phyloP scores from a whole-genome alignment of 179 eudicot species.

The Spinacia oleracea region DNA sequence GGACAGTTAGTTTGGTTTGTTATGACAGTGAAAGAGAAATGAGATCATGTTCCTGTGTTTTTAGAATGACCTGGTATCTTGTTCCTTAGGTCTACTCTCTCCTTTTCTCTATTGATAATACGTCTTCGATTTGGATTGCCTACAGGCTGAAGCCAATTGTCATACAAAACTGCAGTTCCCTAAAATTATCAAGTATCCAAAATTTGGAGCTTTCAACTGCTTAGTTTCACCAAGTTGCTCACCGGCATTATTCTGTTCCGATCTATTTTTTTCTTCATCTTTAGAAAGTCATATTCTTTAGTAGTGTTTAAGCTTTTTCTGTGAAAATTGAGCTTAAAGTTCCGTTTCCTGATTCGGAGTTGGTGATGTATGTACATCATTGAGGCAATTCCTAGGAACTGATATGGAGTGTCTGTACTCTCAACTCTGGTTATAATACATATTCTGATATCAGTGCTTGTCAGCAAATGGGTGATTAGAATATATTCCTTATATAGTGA shows the following conservation, averaged over 20 bases:
- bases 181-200: not conserved
- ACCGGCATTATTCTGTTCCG: not conserved
- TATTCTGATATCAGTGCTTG: not conserved
- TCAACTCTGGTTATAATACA: not conserved
- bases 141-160: not conserved
- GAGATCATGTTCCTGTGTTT: not conserved
- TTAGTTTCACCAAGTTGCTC: not conserved
- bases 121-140: not conserved
- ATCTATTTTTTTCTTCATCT: not conserved
- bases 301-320: not conserved
- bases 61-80: not conserved
- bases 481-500: too few species aligned
- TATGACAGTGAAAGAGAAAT: too few species aligned
- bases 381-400: not conserved
- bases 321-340: not conserved
- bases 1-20: too few species aligned
- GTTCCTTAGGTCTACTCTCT: not conserved
- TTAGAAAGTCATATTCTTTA: not conserved
- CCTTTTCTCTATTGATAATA: not conserved
- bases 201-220: not conserved
- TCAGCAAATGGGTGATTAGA: not conserved
- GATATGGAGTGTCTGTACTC: not conserved
- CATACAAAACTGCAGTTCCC: not conserved
- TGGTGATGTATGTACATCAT: not conserved
- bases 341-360: not conserved